Evolutionary conservation across 306 rosid species (phyloP).

Genomic region (Cicer pinnatifidum): DNA sequence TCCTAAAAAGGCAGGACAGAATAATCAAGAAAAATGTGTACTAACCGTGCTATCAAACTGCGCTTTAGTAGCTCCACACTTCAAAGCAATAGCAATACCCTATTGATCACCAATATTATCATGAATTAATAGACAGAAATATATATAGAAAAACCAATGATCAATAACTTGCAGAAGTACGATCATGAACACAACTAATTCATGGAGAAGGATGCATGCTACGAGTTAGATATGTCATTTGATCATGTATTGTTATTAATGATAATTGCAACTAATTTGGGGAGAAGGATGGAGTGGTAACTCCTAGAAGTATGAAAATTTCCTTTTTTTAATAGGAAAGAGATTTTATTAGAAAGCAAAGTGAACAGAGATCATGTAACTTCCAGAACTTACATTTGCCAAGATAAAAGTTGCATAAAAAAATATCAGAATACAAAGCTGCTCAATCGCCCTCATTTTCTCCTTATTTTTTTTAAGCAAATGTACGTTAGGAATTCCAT

Average conservation of each 20-base stretch:
- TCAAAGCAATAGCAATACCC: slow-evolving; percentile 90
- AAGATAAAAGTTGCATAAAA: neutral
- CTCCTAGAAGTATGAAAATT: neutral
- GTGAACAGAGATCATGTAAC: neutral
- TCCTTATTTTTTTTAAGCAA: too few species aligned
- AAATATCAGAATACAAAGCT: neutral
- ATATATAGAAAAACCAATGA: slow-evolving; percentile 19
- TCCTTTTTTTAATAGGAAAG: neutral
- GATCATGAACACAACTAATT: neutral
- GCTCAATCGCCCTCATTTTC: too few species aligned
- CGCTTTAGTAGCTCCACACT: slow-evolving; percentile 94
- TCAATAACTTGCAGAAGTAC: slow-evolving; percentile 1
- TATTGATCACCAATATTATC: slow-evolving; percentile 46
- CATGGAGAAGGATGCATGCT: neutral
- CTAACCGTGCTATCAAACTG: slow-evolving; percentile 96
- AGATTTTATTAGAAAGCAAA: neutral
- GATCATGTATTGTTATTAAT: neutral
- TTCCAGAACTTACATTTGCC: neutral
- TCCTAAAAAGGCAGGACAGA: slow-evolving; percentile 12
- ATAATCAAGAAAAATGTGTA: slow-evolving; percentile 33
- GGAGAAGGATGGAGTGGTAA: slow-evolving; percentile 8
- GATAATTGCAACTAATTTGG: neutral
- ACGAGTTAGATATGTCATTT: neutral
- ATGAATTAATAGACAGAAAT: slow-evolving; percentile 17
- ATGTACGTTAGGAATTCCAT: too few species aligned